Base-by-base conservation (phyloP, 2,329 filamentous ascomycete genomes). In the Cladosporium sp. region DNA sequence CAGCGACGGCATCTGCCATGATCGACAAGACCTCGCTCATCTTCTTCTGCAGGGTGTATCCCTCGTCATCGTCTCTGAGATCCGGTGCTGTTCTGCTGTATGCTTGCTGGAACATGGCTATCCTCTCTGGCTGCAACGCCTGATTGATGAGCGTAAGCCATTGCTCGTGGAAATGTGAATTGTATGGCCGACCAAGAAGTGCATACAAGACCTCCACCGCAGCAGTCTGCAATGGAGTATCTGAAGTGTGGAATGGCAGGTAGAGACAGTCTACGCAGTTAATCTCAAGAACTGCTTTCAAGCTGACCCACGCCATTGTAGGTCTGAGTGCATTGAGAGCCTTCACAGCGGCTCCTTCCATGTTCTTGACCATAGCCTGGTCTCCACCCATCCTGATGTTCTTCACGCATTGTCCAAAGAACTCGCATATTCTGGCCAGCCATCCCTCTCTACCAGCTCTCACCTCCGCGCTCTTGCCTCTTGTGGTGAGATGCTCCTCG, bases 21-120 rank as follows among this genome's bases (percentile, higher is more conserved):
- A 89, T 90, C 22, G 92, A 93, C 9, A 97, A 80, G 78, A 96
- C 89, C 83, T 99, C 94, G 1, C 92, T 92, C 49, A 97, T 84
- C 74, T 96, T 97, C 77, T 97, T 97, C 40, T 90, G 86, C 65
- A 97, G 86, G 58, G 90, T 86, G 72, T 99, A 97, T 71, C 92
- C 95, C 68, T 96, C 91, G 65, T 97, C 90, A 60, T 96, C 85
- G 66, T 96, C 88, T 60, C 90, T 43, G 84, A 3, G 90, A 64
- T 14, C 52, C 59, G 12, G 62, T 61, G 14, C 62, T 58, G 25
- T 69, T 63, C 20, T 60, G 61, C 49, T 71, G 50, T 70, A 72
- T 7, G 66, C 63, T 36, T 66, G 62, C n/a, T 63, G 65, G 19
- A 73, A 64, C 59, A 72, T 59, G 3, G 65, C 62, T 19, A 73